These are phyloP conservation scores for Pholiota molesta DNA, from an alignment of 768 basidiomycete species.

Conservation along the genomic window DNA sequence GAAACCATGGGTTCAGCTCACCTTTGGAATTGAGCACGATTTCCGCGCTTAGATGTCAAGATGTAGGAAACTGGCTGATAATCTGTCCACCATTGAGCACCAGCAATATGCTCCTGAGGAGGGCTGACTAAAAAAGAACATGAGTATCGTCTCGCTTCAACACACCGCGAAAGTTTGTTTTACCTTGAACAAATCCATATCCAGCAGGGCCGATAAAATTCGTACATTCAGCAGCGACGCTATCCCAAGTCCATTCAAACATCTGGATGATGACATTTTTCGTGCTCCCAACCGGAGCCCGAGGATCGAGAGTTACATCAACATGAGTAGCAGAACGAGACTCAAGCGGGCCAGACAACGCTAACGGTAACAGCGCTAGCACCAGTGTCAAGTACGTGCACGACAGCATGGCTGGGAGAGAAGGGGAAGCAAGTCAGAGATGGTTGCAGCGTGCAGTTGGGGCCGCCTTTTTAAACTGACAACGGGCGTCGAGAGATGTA, in stretches of 20 bases:
- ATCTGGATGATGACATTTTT: constrained; percentile 67
- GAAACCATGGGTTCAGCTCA: constrained; percentile 17
- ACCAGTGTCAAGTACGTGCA: neutral
- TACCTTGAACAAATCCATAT: constrained; percentile 73
- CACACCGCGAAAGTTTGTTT: neutral
- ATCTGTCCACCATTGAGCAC: constrained; percentile 74
- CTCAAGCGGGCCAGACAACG: neutral
- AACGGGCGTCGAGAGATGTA: constrained; percentile 1
- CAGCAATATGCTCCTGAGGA: constrained; percentile 59
- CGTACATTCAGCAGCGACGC: constrained; percentile 65
- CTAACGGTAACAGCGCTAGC: neutral
- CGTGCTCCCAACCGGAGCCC: constrained; percentile 27
- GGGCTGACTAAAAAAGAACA: constrained; percentile 41
- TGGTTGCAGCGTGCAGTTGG: neutral
- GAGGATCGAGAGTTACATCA: constrained; percentile 13
- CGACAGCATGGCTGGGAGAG: constrained; percentile 5
- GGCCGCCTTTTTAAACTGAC: neutral
- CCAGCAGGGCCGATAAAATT: constrained; percentile 71
- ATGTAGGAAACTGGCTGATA: constrained; percentile 72
- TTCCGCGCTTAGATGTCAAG: constrained; percentile 66
- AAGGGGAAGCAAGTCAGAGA: neutral
- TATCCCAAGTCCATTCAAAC: constrained; percentile 70
- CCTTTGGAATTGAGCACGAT: constrained; percentile 52
- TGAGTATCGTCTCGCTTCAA: neutral
- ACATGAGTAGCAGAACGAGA: neutral